phyloP scores from a whole-genome alignment of 495 filamentous ascomycete genomes.

The Xylaria longipes region DNA sequence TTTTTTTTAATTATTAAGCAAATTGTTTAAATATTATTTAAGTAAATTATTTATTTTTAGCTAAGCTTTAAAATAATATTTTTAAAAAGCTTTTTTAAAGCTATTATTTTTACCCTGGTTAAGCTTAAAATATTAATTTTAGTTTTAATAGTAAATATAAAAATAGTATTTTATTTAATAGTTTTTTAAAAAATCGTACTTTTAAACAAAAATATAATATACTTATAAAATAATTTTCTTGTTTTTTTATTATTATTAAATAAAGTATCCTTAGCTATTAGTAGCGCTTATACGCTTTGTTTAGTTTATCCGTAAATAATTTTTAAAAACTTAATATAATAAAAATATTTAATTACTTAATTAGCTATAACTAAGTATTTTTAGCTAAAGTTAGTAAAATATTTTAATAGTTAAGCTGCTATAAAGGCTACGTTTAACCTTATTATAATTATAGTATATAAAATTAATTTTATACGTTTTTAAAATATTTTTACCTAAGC shows the following conservation, averaged over 20 bases:
- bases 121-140: background rate
- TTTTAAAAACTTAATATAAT: background rate
- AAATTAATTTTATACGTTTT: background rate
- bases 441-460: background rate
- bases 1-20: too few species aligned
- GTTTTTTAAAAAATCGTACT: background rate
- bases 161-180: background rate
- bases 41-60: background rate
- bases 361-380: too few species aligned
- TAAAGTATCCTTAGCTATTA: background rate
- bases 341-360: background rate
- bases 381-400: background rate
- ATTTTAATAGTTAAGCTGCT: background rate
- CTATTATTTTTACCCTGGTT: background rate
- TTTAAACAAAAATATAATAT: conserved; percentile 7
- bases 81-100: background rate
- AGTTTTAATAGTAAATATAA: background rate
- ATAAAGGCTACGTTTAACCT: background rate
- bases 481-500: background rate
- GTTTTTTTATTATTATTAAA: background rate
- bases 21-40: background rate
- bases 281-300: background rate
- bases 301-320: background rate
- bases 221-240: background rate
- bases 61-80: background rate